Base-by-base conservation (phyloP, 179 eudicot species). In the Vitellaria paradoxa region DNA sequence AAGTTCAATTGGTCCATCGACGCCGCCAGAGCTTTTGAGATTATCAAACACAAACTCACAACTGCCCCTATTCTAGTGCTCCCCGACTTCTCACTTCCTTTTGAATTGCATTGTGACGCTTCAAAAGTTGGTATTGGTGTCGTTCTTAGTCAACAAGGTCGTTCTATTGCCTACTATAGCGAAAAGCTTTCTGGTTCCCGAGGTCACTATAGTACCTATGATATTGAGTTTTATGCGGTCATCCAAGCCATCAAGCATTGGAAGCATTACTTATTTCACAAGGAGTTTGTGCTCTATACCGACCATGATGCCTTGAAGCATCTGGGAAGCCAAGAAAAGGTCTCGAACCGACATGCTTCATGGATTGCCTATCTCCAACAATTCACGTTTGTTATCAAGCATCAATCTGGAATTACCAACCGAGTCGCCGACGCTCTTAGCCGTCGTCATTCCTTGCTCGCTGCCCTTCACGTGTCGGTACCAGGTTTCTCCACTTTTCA, bases 141-240 rank as follows among this genome's bases (percentile, higher is more conserved):
- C 18, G 68, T 60, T 12, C 42, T 74, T 7, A 60, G 68, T 20
- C 77, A 74, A 40, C n/a, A 60, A 2, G 20, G 13, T 11, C 20
- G 15, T 3, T 12, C 53, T 2, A 20, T 74, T 3, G 55, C 67
- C 0, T 74, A 17, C 15, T 74, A 26, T 40, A 76, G 65, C 18
- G 73, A 67, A 53, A 76, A 76, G 9, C 10, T 67, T 2, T 52
- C 42, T 57, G 50, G 60, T 17, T 3, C 24, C 5, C 30, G 63
- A 17, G 4, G 21, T 10, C 9, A 9, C 1, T 65, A 76, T n/a
- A 67, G 64, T 55, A 65, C 72, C 7, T 76, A 76, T 47, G 64
- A 76, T 52, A 9, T 64, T 2, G 61, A 67, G 65, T 76, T 67
- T 18, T 67, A 67, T 53, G 71, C 78, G 3, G 15, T 76, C 23